Evolutionary conservation across 306 rosid species (phyloP).

Genomic region (Rosa rugosa): DNA sequence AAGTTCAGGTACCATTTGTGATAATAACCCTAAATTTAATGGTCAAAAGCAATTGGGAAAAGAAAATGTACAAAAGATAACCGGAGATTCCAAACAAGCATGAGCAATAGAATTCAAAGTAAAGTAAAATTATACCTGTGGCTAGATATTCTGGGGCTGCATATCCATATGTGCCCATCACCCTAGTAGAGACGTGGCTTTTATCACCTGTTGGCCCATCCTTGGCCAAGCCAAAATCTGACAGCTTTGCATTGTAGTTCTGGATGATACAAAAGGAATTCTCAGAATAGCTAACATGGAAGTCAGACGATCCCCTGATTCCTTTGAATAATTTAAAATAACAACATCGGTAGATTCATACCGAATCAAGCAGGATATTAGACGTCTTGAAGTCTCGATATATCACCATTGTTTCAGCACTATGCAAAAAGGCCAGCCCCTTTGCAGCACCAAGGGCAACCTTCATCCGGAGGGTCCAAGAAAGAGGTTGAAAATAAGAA

Average conservation of each 20-base stretch:
- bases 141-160: conserved; percentile 60
- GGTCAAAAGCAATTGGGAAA: not conserved
- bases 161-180: conserved; percentile 59
- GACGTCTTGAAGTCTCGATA: conserved; percentile 56
- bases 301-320: not conserved
- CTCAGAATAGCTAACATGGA: not conserved
- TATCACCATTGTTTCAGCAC: conserved; percentile 47
- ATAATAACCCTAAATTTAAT: not conserved
- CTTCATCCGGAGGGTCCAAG: conserved; percentile 52
- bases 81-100: not conserved
- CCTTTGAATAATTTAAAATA: not conserved
- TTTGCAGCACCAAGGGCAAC: conserved; percentile 56
- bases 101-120: not conserved
- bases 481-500: conserved; percentile 57
- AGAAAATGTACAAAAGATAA: not conserved
- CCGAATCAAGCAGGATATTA: conserved; percentile 47
- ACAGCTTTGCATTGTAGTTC: conserved; percentile 52
- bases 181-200: conserved; percentile 54
- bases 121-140: conserved; percentile 34
- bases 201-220: conserved; percentile 58
- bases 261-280: conserved; percentile 15
- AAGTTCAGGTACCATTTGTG: too few relatives aligned
- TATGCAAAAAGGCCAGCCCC: conserved; percentile 55
- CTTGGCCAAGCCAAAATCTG: conserved; percentile 58
- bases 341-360: conserved; percentile 12